These are phyloP conservation scores for Luffa acutangula DNA, from an alignment of 306 rosid genomes.

Conservation along the genomic window DNA sequence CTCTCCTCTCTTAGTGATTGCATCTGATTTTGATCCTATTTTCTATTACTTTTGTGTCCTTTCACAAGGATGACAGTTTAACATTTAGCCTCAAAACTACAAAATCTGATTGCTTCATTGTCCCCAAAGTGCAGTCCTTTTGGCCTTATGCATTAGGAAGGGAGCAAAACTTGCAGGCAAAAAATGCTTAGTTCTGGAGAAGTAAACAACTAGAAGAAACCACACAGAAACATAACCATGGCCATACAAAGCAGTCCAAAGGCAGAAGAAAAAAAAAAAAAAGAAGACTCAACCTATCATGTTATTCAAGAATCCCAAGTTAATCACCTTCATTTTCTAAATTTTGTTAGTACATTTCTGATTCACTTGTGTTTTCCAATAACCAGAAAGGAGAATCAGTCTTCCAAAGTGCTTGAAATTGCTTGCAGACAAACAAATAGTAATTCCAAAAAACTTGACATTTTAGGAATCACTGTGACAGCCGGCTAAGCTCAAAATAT, in stretches of 20 bases:
- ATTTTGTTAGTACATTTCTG: neutral
- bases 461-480: neutral
- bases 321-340: neutral
- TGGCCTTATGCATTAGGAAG: slow-evolving; percentile 5
- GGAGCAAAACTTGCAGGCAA: neutral
- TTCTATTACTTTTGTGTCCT: neutral
- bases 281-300: neutral
- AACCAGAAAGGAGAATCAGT: neutral
- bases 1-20: neutral
- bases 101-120: neutral
- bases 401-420: neutral
- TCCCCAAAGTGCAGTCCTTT: slow-evolving; percentile 3
- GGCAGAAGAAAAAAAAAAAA: neutral
- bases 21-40: neutral
- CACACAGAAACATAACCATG: neutral
- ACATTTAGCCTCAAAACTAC: neutral
- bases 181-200: neutral
- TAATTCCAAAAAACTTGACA: neutral
- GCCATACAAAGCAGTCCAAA: neutral
- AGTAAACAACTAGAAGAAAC: neutral
- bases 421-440: neutral
- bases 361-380: neutral
- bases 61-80: neutral
- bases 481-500: slow-evolving; percentile 11
- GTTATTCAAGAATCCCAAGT: neutral